phyloP scores from a whole-genome alignment of 805 yeast species.

The Candida silvicultrix region DNA sequence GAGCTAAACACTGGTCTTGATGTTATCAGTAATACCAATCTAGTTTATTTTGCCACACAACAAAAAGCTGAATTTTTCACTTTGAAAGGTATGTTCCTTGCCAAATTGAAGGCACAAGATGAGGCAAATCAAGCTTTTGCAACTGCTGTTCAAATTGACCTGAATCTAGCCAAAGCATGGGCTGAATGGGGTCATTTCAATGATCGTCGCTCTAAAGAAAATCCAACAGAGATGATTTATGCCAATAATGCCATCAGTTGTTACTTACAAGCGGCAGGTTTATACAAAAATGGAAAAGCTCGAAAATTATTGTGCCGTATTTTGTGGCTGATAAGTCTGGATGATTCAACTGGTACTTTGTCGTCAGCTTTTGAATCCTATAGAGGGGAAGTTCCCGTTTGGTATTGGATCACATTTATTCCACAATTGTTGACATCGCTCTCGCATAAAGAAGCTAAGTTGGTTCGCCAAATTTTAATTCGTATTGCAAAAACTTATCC shows the following conservation, averaged over 20 bases:
- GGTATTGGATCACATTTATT: conserved; percentile 98
- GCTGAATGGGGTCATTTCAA: conserved; percentile 99
- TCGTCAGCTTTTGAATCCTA: conserved; percentile 86
- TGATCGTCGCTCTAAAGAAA: conserved; percentile 80
- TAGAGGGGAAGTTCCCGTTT: conserved; percentile 94
- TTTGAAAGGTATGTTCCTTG: conserved; percentile 94
- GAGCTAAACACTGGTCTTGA: conserved; percentile 94
- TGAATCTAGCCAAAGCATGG: conserved; percentile 96
- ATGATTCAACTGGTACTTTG: conserved; percentile 75
- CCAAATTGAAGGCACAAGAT: conserved; percentile 82
- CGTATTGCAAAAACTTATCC: conserved; percentile 96
- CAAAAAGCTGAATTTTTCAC: conserved; percentile 98
- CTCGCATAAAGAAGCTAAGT: conserved; percentile 84
- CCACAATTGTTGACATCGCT: conserved; percentile 89
- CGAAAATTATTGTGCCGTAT: conserved; percentile 84
- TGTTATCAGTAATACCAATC: conserved; percentile 91
- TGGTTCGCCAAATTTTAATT: conserved; percentile 82
- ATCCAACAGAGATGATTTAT: conserved; percentile 69
- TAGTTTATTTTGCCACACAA: conserved; percentile 93
- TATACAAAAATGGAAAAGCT: conserved; percentile 88
- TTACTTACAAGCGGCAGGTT: conserved; percentile 94
- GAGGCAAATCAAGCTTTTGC: conserved; percentile 98
- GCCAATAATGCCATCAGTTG: conserved; percentile 95
- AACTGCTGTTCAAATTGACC: conserved; percentile 93
- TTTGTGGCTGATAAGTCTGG: conserved; percentile 88